These are phyloP conservation scores for Orychophragmus violaceus DNA, from an alignment of 345 rosid genomes.

Conservation along the genomic window DNA sequence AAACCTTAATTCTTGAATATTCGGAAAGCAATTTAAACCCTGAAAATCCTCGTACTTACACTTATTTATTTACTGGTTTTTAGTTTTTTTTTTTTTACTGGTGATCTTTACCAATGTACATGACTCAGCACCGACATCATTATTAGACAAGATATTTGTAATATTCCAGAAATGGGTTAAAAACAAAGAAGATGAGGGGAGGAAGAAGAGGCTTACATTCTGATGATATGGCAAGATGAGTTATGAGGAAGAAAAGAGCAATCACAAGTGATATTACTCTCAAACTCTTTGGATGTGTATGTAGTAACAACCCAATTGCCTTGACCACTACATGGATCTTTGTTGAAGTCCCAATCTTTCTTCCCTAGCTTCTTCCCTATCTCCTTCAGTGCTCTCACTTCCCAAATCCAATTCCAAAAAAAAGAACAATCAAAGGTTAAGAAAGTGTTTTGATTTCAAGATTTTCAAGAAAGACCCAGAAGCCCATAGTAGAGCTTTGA, in stretches of 20 bases:
- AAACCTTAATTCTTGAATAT: too few species aligned
- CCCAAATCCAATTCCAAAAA: not conserved
- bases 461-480: not conserved
- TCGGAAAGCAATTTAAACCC: not conserved
- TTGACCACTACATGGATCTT: constrained; percentile 73
- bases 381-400: constrained; percentile 62
- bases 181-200: not conserved
- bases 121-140: constrained; percentile 11
- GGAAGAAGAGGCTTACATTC: constrained; percentile 40
- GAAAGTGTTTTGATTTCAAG: not conserved
- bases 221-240: constrained; percentile 58
- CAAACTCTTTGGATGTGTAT: constrained; percentile 34
- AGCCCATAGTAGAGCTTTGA: not conserved
- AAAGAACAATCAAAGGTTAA: not conserved
- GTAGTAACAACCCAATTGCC: constrained; percentile 43
- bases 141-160: not conserved
- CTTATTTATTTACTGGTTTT: not conserved
- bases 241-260: constrained; percentile 36
- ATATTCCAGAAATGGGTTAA: not conserved
- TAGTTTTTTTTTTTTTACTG: not conserved
- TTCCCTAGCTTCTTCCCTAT: constrained; percentile 63
- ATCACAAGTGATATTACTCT: constrained; percentile 52
- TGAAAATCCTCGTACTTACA: not conserved
- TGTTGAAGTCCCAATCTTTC: constrained; percentile 59
- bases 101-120: not conserved